Conservation (phyloP, 345 rosid genomes). For the Syzygium grande region DNA sequence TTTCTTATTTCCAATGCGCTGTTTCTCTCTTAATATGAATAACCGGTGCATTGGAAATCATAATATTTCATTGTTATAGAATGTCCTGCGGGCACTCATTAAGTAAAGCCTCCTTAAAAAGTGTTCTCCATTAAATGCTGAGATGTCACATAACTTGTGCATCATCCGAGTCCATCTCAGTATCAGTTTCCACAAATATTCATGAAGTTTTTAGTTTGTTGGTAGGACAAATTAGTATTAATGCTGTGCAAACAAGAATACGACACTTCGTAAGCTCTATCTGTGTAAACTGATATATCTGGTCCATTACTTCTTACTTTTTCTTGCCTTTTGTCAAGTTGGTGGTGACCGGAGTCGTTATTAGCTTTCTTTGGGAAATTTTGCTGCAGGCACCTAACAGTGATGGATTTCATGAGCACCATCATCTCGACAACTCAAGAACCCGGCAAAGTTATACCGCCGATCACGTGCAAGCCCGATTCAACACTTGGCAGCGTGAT, state of each 20-base stretch:
- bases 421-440: slow-evolving; percentile 32
- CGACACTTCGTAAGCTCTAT: not conserved
- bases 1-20: not conserved
- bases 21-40: not conserved
- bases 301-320: not conserved
- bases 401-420: slow-evolving; percentile 45
- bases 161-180: not conserved
- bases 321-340: not conserved
- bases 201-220: not conserved
- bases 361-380: not conserved
- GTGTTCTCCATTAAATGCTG: not conserved
- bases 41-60: not conserved
- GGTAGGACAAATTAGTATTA: not conserved
- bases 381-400: slow-evolving; percentile 53
- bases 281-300: not conserved
- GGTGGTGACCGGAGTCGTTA: not conserved
- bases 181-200: not conserved
- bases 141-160: not conserved
- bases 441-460: slow-evolving; percentile 35
- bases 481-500: slow-evolving; percentile 65
- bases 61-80: not conserved
- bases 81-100: not conserved
- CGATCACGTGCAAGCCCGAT: slow-evolving; percentile 52
- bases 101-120: not conserved
- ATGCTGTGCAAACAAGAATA: not conserved